Conservation (phyloP, 345 rosid genomes). For the Hibiscus syriacus region DNA sequence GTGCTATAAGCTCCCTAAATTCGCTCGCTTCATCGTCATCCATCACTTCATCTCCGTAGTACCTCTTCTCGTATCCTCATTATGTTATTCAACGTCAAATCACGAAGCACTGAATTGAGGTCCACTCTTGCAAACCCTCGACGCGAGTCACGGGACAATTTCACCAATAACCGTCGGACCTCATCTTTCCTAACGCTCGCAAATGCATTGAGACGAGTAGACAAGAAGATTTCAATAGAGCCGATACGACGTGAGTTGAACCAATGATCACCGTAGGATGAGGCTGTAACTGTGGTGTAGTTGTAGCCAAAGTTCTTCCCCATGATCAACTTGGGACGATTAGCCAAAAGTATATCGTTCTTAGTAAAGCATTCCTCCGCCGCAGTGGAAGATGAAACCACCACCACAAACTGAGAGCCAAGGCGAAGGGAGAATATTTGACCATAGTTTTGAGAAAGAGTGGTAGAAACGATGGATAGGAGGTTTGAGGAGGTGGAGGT, state of each 20-base stretch:
- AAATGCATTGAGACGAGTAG: no score
- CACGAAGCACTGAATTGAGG: not conserved
- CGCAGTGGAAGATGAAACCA: no score
- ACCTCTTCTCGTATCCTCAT: constrained; percentile 6
- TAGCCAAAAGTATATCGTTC: no score
- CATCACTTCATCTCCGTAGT: not conserved
- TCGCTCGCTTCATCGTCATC: constrained; percentile 31
- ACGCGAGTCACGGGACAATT: no score
- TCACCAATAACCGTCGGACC: not conserved
- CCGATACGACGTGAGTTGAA: no score
- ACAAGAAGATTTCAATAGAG: no score
- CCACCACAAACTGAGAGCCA: no score
- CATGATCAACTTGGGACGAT: not conserved
- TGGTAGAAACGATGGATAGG: not conserved
- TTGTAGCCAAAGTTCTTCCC: not conserved
- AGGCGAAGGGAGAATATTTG: no score
- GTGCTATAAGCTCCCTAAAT: constrained; percentile 23
- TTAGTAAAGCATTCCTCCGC: no score
- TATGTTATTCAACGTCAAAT: not conserved
- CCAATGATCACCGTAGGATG: no score
- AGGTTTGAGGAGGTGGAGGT: no score
- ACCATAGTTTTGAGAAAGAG: not conserved
- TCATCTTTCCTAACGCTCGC: not conserved
- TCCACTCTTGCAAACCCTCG: no score
- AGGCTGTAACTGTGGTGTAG: not conserved